Conservation (phyloP, 257 asterid genomes). For the Scutellaria minor region DNA sequence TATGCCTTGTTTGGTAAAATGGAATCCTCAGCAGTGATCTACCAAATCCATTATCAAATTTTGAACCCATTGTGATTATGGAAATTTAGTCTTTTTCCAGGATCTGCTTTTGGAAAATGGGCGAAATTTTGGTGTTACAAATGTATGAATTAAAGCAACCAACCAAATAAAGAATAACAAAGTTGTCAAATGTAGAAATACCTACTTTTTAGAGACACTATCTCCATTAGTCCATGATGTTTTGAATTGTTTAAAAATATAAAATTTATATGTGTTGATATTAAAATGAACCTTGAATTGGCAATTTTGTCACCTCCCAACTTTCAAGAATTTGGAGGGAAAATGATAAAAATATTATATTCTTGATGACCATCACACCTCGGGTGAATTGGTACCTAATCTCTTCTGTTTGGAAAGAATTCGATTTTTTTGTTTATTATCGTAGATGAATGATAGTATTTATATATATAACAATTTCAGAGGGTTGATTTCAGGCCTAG, state of each 20-base stretch:
- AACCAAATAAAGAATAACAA: neutral
- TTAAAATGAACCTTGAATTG: neutral
- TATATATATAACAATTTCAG: conserved; percentile 24
- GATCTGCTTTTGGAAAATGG: neutral
- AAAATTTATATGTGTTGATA: neutral
- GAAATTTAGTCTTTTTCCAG: neutral
- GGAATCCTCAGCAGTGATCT: conserved; percentile 15
- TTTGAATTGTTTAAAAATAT: neutral
- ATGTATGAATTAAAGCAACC: neutral
- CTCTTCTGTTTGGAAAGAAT: no score
- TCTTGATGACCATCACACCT: no score
- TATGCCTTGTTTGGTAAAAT: conserved; percentile 23
- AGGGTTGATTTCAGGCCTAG: conserved; percentile 21
- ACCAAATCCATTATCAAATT: conserved; percentile 27
- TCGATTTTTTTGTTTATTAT: no score
- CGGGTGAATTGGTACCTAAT: no score
- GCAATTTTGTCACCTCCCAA: neutral
- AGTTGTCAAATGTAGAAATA: neutral
- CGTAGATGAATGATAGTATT: neutral
- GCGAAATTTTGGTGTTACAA: neutral
- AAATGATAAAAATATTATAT: neutral
- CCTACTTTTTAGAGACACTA: neutral
- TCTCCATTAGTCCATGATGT: neutral
- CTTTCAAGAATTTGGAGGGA: neutral
- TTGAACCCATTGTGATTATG: neutral